phyloP scores from a whole-genome alignment of 495 filamentous ascomycete genomes.

The Aspergillus sclerotioniger region DNA sequence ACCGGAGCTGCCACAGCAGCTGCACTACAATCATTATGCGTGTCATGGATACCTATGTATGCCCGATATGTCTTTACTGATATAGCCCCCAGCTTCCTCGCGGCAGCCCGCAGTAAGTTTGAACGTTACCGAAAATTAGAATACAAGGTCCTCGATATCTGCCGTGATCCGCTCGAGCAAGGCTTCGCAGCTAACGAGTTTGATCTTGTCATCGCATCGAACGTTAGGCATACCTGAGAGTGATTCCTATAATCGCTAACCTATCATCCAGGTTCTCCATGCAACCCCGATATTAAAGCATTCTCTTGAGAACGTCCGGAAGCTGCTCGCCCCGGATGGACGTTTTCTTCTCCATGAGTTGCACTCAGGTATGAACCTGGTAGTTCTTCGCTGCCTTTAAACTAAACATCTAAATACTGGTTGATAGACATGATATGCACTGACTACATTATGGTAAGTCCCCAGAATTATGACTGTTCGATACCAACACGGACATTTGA shows the following conservation, averaged over 20 bases:
- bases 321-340: slow-evolving; percentile 25
- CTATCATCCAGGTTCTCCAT: slow-evolving; percentile 43
- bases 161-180: slow-evolving; percentile 43
- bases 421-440: background rate
- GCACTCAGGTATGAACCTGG: background rate
- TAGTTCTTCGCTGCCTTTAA: background rate
- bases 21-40: slow-evolving; percentile 18
- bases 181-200: slow-evolving; percentile 44
- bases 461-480: background rate
- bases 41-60: slow-evolving; percentile 9
- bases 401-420: background rate
- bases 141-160: slow-evolving; percentile 45
- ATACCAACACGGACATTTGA: background rate
- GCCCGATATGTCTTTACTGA: slow-evolving; percentile 37
- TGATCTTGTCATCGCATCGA: slow-evolving; percentile 53
- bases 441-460: background rate
- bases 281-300: slow-evolving; percentile 36
- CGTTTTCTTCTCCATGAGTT: slow-evolving; percentile 27
- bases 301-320: slow-evolving; percentile 40
- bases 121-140: slow-evolving; percentile 36
- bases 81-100: slow-evolving; percentile 49
- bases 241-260: slow-evolving; percentile 15
- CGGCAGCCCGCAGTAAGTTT: slow-evolving; percentile 42
- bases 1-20: slow-evolving; percentile 32
- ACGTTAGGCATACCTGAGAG: slow-evolving; percentile 30